Evolutionary conservation across 2,329 filamentous ascomycete species (phyloP).

Genomic region (Colletotrichum sp.): DNA sequence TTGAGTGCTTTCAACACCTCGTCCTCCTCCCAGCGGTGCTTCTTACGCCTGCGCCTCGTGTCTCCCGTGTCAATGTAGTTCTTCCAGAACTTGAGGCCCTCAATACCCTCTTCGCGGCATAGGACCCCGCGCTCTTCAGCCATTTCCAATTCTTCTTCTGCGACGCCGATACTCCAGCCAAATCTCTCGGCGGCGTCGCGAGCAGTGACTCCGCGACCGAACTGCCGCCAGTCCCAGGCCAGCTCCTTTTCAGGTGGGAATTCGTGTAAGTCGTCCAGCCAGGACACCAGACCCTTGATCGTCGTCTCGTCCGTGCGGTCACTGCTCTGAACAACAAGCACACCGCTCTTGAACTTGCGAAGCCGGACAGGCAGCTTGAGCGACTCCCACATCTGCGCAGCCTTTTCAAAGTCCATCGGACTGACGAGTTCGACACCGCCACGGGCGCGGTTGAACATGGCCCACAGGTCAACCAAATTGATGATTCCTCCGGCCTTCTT

Average conservation of each 20-base stretch:
- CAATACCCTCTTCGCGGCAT: slow-evolving; percentile 90
- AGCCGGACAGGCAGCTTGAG: slow-evolving; percentile 86
- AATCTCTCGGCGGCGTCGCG: slow-evolving; percentile 89
- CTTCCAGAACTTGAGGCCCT: slow-evolving; percentile 92
- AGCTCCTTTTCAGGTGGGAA: slow-evolving; percentile 69
- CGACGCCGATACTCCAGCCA: slow-evolving; percentile 96
- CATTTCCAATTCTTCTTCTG: slow-evolving; percentile 95
- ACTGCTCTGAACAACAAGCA: slow-evolving; percentile 89
- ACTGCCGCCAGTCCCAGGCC: slow-evolving; percentile 77
- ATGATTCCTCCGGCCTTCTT: slow-evolving; percentile 86
- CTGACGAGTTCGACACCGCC: slow-evolving; percentile 95
- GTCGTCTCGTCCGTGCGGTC: slow-evolving; percentile 93
- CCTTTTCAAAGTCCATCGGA: slow-evolving; percentile 89
- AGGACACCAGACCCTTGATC: slow-evolving; percentile 74
- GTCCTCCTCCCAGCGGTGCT: slow-evolving; percentile 38
- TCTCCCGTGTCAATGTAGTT: slow-evolving; percentile 67
- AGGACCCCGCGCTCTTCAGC: slow-evolving; percentile 88
- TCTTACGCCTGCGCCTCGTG: slow-evolving; percentile 29
- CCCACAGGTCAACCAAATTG: slow-evolving; percentile 89
- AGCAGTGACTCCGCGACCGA: slow-evolving; percentile 86
- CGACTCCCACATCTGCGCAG: slow-evolving; percentile 85
- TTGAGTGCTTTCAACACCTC: slow-evolving; percentile 48
- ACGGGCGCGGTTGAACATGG: slow-evolving; percentile 90
- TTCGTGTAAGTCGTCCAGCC: slow-evolving; percentile 77
- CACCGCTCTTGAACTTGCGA: slow-evolving; percentile 87